A percentile compares a stretch with the other conserved stretches of the same genome.
Conservation (phyloP, 257 asterid genomes). For the Solanum dulcamara region DNA sequence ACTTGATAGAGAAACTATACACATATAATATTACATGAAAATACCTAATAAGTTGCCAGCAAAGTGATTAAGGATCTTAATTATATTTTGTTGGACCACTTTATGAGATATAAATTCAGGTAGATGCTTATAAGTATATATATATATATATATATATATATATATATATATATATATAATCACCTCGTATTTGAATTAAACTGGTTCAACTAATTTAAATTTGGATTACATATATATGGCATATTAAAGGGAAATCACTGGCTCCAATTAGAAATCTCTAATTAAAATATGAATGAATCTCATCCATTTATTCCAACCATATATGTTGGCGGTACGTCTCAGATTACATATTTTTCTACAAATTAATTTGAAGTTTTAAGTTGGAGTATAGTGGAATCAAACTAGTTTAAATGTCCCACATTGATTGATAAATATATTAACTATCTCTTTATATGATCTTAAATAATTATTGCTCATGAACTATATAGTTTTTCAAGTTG, state of each 20-base stretch:
- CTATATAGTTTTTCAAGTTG: not conserved
- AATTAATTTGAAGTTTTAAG: not conserved
- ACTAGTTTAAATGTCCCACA: not conserved
- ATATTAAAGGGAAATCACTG: too few species aligned
- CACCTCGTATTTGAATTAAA: not conserved
- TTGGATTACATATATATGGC: too few species aligned
- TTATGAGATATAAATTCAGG: not conserved
- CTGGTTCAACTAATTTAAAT: too few species aligned
- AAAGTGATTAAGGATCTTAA: not conserved
- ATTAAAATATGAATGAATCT: too few species aligned
- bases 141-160: too few species aligned
- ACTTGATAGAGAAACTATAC: not conserved
- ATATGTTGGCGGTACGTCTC: not conserved
- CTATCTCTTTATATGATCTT: not conserved
- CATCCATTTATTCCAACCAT: not conserved
- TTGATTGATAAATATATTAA: not conserved
- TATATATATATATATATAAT: too few species aligned
- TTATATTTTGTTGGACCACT: not conserved
- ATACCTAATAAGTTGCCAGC: not conserved
- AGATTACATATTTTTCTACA: not conserved
- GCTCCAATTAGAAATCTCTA: too few species aligned
- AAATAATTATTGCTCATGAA: not conserved
- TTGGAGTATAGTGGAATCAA: too few species aligned
- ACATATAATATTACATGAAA: not conserved
- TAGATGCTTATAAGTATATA: too few species aligned